These are phyloP conservation scores for Blastobotrys peoriensis DNA, from an alignment of 805 yeast genomes.

Conservation along the genomic window DNA sequence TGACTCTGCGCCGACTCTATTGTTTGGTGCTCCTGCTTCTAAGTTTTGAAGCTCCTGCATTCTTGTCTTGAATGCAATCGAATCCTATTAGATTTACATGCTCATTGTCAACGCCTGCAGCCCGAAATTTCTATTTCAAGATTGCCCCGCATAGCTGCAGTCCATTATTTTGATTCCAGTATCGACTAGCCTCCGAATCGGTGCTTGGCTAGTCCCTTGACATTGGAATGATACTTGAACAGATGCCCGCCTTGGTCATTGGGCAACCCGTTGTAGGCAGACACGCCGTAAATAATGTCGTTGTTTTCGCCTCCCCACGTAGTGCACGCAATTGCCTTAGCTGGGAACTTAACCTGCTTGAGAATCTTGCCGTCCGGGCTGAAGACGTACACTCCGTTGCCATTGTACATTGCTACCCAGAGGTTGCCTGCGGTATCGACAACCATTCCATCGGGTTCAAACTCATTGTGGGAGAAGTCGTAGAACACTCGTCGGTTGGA, in stretches of 20 bases:
- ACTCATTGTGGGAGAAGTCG: slow-evolving; percentile 20
- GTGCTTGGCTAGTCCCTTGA: slow-evolving; percentile 27
- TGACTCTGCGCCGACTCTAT: too few species aligned
- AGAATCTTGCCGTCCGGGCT: slow-evolving; percentile 26
- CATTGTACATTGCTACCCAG: slow-evolving; percentile 26
- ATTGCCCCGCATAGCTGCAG: too few species aligned
- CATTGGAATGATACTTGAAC: slow-evolving; percentile 24
- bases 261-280: slow-evolving; percentile 19
- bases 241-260: slow-evolving; percentile 31
- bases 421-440: slow-evolving; percentile 24
- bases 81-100: not conserved
- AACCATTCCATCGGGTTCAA: slow-evolving; percentile 26
- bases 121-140: too few species aligned
- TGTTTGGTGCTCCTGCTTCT: too few species aligned
- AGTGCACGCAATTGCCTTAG: slow-evolving; percentile 28
- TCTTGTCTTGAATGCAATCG: too few species aligned
- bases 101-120: not conserved
- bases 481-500: slow-evolving; percentile 28
- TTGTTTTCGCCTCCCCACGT: slow-evolving; percentile 33
- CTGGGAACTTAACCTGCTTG: slow-evolving; percentile 21
- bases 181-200: slow-evolving; percentile 26
- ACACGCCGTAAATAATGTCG: slow-evolving; percentile 25
- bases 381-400: slow-evolving; percentile 22
- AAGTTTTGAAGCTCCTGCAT: too few species aligned
- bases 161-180: too few species aligned